Base-by-base conservation (phyloP, 306 rosid genomes). In the Rubus idaeus region DNA sequence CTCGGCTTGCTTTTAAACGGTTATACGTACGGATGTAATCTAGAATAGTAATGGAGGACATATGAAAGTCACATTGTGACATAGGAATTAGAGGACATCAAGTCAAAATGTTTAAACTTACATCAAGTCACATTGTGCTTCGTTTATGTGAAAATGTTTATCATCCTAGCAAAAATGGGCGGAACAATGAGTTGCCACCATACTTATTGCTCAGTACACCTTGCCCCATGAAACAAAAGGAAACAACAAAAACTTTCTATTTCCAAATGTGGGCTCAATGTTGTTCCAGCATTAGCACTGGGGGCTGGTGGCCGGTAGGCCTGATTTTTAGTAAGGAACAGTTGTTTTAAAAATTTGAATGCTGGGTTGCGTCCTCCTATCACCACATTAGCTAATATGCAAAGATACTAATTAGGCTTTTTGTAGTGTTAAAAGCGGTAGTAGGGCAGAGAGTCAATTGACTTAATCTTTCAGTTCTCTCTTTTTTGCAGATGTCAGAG, bases 401-500 rank as follows among this genome's bases (percentile, higher is more conserved):
- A 2, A 58, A 23, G 39, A 23, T 58, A 21, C 64, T 58, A 9
- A 10, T 23, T 58, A 10, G 39, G 26, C n/a, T 67, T 67, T 14
- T 14, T 46, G 11, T 23, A 23, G 46, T 42, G 46, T 42, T 30
- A 30, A 30, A 30, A 46, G 55, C 1, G 56, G n/a, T 68, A 11
- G 20, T 20, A 68, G 42, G 45, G 21, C 35, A 30, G n/a, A 68
- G 47, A 18, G 23, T 56, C 5, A 68, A 14, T 6, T 21, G 37
- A 41, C 23, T 10, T 20, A 20, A 30, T 69, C 61, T 30, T 30
- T 30, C 16, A 42, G 10, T 23, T 23, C 81, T 75, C 66, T 45
- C 70, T 51, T 78, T 76, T 41, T 68, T 41, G 73, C 91, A 94
- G 98, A 95, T 95, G 98, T 92, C 98, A 63, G 98, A 95, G 88